These are phyloP conservation scores for Venturia effusa DNA, from an alignment of 2,329 filamentous ascomycete species.

Conservation along the genomic window DNA sequence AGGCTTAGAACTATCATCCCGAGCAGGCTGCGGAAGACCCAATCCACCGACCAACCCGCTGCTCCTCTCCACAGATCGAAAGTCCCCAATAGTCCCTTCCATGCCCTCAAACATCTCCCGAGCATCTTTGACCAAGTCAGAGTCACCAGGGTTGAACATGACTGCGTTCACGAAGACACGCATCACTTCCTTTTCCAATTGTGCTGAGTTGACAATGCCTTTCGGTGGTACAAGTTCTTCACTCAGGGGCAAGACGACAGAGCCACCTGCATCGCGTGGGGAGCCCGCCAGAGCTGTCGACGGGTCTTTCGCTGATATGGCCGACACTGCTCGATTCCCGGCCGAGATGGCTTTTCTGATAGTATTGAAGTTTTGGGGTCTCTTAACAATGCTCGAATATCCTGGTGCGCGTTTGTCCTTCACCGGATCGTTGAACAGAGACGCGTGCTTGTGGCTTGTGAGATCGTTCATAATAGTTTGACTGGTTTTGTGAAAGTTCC, in stretches of 20 bases:
- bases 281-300: conserved; percentile 47
- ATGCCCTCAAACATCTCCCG: conserved; percentile 84
- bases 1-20: not conserved
- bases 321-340: conserved; percentile 48
- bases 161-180: conserved; percentile 14
- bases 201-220: conserved; percentile 30
- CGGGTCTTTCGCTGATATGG: conserved; percentile 43
- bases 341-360: conserved; percentile 38
- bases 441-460: conserved; percentile 39
- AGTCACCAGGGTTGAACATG: conserved; percentile 95
- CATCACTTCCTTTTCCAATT: conserved; percentile 13
- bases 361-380: conserved; percentile 40
- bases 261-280: conserved; percentile 42
- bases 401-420: conserved; percentile 39
- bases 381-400: conserved; percentile 41
- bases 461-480: conserved; percentile 41
- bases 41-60: not conserved
- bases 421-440: conserved; percentile 39
- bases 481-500: conserved; percentile 38
- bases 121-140: conserved; percentile 78
- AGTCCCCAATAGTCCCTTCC: conserved; percentile 63
- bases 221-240: conserved; percentile 74
- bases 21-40: not conserved
- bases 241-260: conserved; percentile 48
- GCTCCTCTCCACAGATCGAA: conserved; percentile 58